phyloP scores from a whole-genome alignment of 2,329 filamentous ascomycete species.

The Plectosphaerella plurivora region DNA sequence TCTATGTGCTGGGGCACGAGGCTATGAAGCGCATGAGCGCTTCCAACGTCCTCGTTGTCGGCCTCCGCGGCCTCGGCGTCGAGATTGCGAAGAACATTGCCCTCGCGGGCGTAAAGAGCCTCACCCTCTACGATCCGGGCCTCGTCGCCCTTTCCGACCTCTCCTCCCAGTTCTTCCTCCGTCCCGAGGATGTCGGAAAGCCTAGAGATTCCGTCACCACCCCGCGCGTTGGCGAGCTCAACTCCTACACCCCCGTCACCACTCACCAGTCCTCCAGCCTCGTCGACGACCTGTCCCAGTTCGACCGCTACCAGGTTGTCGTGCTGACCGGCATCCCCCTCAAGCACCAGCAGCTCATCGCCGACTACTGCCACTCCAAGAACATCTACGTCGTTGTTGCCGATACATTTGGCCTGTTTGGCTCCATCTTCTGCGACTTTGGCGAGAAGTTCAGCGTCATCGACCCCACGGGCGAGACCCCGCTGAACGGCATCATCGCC shows the following conservation, averaged over 20 bases:
- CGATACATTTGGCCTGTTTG: constrained; percentile 91
- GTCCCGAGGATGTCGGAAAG: constrained; percentile 82
- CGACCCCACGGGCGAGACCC: constrained; percentile 86
- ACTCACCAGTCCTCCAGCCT: constrained; percentile 68
- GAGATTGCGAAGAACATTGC: constrained; percentile 99
- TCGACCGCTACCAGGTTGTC: constrained; percentile 89
- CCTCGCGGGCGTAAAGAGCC: constrained; percentile 93
- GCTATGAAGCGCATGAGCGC: constrained; percentile 99
- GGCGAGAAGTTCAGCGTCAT: constrained; percentile 88
- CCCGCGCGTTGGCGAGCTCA: constrained; percentile 87
- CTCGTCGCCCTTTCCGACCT: constrained; percentile 82
- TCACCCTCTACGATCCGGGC: constrained; percentile 87
- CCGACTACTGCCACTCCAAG: constrained; percentile 91
- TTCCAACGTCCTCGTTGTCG: constrained; percentile 89
- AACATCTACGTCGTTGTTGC: constrained; percentile 85
- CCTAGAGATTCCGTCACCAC: constrained; percentile 82
- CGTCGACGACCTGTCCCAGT: constrained; percentile 69
- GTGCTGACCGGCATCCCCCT: constrained; percentile 84
- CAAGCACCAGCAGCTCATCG: constrained; percentile 75
- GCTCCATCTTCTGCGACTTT: constrained; percentile 95
- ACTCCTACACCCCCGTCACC: constrained; percentile 89
- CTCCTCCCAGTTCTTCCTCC: constrained; percentile 96
- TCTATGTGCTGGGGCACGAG: constrained; percentile 67
- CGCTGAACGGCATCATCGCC: constrained; percentile 82
- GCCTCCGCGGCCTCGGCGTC: constrained; percentile 89